Percentiles rank a stretch among this genome's conserved stretches.
These are phyloP conservation scores for Hypoxylon fuscum DNA, from an alignment of 495 filamentous ascomycete genomes.

Conservation along the genomic window DNA sequence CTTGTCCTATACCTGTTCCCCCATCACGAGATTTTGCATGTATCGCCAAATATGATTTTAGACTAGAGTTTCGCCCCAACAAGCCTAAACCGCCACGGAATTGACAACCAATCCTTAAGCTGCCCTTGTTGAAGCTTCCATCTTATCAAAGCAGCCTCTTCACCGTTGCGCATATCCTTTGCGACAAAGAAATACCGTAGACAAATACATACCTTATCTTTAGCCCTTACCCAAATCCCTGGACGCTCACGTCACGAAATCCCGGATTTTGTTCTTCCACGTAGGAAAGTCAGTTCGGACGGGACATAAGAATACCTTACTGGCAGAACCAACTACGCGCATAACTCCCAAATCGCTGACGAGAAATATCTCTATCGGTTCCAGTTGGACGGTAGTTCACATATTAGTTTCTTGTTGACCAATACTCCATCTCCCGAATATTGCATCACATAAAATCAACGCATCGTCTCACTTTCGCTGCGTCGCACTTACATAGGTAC, in stretches of 20 bases:
- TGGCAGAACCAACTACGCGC: not conserved
- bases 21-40: constrained; percentile 21
- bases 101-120: constrained; percentile 7
- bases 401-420: constrained; percentile 11
- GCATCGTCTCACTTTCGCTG: constrained; percentile 11
- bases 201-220: constrained; percentile 29
- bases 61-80: constrained; percentile 32
- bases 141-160: constrained; percentile 22
- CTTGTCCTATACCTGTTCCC: constrained; percentile 20
- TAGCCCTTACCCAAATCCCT: constrained; percentile 6
- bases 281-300: constrained; percentile 1
- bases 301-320: not conserved
- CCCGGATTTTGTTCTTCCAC: constrained; percentile 8
- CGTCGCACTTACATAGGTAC: constrained; percentile 29
- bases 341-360: not conserved
- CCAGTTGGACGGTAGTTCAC: not conserved
- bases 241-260: constrained; percentile 19
- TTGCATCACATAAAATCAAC: constrained; percentile 5
- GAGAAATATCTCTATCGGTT: not conserved
- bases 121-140: constrained; percentile 25
- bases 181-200: constrained; percentile 40
- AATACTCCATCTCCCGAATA: constrained; percentile 1
- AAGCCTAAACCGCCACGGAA: constrained; percentile 19
- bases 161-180: constrained; percentile 31
- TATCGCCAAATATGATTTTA: constrained; percentile 38